Evolutionary conservation across 345 rosid species (phyloP).

Genomic region (Corchorus capsularis): DNA sequence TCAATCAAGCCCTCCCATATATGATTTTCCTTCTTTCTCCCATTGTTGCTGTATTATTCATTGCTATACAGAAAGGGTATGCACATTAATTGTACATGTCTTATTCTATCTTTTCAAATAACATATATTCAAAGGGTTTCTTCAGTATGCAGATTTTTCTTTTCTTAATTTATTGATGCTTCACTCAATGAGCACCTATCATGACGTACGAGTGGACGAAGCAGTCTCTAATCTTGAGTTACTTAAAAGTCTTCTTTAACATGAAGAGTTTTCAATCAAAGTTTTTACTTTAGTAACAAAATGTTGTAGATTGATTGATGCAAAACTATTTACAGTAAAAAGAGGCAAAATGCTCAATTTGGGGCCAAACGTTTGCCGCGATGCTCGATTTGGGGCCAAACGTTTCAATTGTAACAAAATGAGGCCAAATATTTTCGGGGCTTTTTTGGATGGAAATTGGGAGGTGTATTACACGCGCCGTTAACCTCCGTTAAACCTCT

Average conservation of each 20-base stretch:
- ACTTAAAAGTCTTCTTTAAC: background rate
- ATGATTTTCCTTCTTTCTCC: slow-evolving; percentile 73
- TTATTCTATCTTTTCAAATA: background rate
- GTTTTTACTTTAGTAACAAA: too few relatives aligned
- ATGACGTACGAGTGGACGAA: too few relatives aligned
- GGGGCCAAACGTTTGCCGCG: too few relatives aligned
- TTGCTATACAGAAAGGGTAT: slow-evolving; percentile 58
- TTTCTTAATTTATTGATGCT: background rate
- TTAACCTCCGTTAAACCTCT: too few relatives aligned
- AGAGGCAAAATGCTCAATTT: too few relatives aligned
- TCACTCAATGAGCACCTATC: background rate
- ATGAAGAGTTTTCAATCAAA: too few relatives aligned
- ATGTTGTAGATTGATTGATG: background rate
- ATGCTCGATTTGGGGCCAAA: too few relatives aligned
- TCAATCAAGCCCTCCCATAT: slow-evolving; percentile 62
- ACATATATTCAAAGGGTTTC: background rate
- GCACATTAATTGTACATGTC: slow-evolving; percentile 23
- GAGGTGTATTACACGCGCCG: too few relatives aligned
- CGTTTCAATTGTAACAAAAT: too few relatives aligned
- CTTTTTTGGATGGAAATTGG: too few relatives aligned
- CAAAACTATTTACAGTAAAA: background rate
- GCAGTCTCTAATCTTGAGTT: too few relatives aligned
- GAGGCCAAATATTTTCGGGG: too few relatives aligned
- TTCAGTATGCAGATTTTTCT: background rate
- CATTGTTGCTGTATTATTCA: slow-evolving; percentile 49